These are phyloP conservation scores for Strobilomyces confusus DNA, from an alignment of 768 basidiomycete species.

Conservation along the genomic window DNA sequence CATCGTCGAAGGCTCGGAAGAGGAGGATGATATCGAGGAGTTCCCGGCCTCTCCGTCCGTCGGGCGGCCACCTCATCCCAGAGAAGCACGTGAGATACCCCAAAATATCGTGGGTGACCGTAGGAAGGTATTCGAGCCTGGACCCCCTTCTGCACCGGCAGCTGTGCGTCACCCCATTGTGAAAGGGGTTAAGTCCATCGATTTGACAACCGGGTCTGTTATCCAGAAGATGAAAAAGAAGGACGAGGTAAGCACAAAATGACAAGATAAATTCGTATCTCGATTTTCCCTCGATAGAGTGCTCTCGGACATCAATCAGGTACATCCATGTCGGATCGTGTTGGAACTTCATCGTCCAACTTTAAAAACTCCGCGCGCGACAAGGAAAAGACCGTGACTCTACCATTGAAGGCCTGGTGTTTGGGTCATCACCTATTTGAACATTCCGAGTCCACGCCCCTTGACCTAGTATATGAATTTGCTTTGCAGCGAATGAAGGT, in stretches of 20 bases:
- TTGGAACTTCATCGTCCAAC: slow-evolving; percentile 29
- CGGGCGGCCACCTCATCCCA: neutral
- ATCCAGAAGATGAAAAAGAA: slow-evolving; percentile 25
- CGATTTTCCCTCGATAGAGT: slow-evolving; percentile 8
- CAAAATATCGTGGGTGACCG: slow-evolving; percentile 10
- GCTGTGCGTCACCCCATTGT: neutral
- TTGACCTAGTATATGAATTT: slow-evolving; percentile 14
- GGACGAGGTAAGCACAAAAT: slow-evolving; percentile 17
- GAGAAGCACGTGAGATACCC: slow-evolving; percentile 15
- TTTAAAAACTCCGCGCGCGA: slow-evolving; percentile 17
- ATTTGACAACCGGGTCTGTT: slow-evolving; percentile 1
- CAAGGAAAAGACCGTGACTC: neutral
- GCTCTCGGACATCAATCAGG: neutral
- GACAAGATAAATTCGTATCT: neutral
- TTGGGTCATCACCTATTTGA: slow-evolving; percentile 21
- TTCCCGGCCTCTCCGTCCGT: slow-evolving; percentile 7
- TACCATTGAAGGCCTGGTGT: slow-evolving; percentile 29
- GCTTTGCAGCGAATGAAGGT: slow-evolving; percentile 8
- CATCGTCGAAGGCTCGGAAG: slow-evolving; percentile 22
- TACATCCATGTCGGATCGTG: slow-evolving; percentile 7
- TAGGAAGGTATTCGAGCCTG: slow-evolving; percentile 9
- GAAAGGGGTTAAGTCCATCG: neutral
- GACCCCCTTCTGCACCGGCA: neutral
- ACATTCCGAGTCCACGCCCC: slow-evolving; percentile 10
- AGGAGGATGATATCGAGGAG: slow-evolving; percentile 20